phyloP scores from a whole-genome alignment of 352 stramenopile genomes.

The Pythium grandisporangium region DNA sequence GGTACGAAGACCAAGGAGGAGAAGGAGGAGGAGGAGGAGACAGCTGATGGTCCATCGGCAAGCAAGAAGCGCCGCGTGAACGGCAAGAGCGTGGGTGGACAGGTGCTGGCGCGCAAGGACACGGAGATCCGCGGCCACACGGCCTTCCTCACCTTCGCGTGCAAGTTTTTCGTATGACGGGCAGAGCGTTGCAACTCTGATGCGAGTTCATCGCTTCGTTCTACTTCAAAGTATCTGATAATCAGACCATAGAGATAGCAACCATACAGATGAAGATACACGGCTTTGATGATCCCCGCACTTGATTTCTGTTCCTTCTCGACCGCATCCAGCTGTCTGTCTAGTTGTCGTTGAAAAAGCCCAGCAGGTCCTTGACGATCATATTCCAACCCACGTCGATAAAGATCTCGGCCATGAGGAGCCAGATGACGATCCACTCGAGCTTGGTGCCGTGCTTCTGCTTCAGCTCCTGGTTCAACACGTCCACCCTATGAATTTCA shows the following conservation, averaged over 20 bases:
- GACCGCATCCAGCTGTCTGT: no score
- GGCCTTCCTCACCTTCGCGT: conserved; percentile 80
- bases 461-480: conserved; percentile 86
- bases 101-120: conserved; percentile 78
- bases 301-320: no score
- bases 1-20: conserved; percentile 3
- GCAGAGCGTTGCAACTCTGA: no score
- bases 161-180: conserved; percentile 62
- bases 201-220: no score
- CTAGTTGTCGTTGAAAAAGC: conserved; percentile 41
- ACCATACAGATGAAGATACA: no score
- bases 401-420: conserved; percentile 84
- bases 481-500: conserved; percentile 65
- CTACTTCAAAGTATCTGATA: no score
- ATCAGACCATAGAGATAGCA: no score
- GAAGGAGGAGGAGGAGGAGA: conserved; percentile 17
- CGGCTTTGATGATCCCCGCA: no score
- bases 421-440: conserved; percentile 93
- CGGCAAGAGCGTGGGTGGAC: conserved; percentile 34
- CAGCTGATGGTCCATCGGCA: conserved; percentile 5
- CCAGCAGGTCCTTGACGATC: conserved; percentile 69
- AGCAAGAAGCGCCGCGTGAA: conserved; percentile 48
- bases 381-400: conserved; percentile 81
- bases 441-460: conserved; percentile 84
- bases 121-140: conserved; percentile 82